Evolutionary conservation across 169 alveolate genomes (phyloP), one percentile per base, ranked within the genome.

Genomic region (Plasmodium fragile): DNA sequence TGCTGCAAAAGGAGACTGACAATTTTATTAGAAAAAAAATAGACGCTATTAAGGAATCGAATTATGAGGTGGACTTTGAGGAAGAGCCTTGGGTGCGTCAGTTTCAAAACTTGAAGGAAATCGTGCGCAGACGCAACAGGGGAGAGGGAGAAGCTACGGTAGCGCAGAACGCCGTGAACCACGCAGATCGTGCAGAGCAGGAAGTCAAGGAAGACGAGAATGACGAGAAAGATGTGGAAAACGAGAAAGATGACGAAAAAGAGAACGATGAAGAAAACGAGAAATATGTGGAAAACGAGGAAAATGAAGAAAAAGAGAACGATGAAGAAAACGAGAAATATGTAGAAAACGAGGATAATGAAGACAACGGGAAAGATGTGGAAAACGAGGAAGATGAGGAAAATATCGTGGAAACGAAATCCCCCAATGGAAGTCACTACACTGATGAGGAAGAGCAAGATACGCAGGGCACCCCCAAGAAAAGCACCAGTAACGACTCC

Each of bases 11-110:
- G 22, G 28, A 82, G 55, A 96, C 97, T 3, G 53, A 84, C 52
- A 92, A 94, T 49, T 96, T 96, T 93, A 87, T 96, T 41, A 82
- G 41, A 22, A 92, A 96, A 83, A 96, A 96, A 90, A 87, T 96
- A 18, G 96, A 87, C 4, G 93, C 94, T 4, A 96, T 96, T 13
- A 85, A 83, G 77, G 52, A 92, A 16, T 79, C 96, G 8, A 84
- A 84, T 80, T 95, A 95, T 91, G 94, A 80, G 34, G 92, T 82
- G 16, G 55, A 82, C 6, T 79, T 92, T 55, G 81, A 82, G 43
- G 92, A 75, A 28, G 95, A 92, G 70, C 34, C 39, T 10, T 77
- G 92, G 95, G 8, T 80, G 30, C 28, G 71, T 2, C 82, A 81
- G 79, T 92, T 82, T 83, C n/a, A 43, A 2, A 41, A 89, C 30